Conservation (phyloP, 371 early-diverging fungal species). For the Choanephora cucurbitarum region DNA sequence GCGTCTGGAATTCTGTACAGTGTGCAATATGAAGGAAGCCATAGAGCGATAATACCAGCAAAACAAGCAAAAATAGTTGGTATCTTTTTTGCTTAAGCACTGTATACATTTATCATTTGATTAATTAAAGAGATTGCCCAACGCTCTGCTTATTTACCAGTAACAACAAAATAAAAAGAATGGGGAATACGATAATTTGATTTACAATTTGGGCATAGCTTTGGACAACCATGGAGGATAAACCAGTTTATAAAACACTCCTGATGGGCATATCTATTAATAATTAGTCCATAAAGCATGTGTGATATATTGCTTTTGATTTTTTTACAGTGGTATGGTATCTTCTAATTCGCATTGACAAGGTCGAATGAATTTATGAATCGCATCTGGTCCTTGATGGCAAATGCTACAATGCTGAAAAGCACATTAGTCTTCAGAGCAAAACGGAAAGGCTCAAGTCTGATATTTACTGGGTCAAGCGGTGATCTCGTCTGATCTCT, state of each 20-base stretch:
- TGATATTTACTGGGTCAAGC: constrained; percentile 9
- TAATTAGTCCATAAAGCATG: neutral
- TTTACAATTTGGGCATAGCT: neutral
- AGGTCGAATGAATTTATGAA: neutral
- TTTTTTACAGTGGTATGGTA: neutral
- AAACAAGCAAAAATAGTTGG: neutral
- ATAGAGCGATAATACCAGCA: neutral
- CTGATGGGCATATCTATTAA: neutral
- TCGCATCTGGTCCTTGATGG: neutral
- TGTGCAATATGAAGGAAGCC: neutral
- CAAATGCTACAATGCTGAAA: neutral
- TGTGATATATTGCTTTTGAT: no score
- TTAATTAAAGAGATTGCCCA: neutral
- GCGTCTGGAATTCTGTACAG: neutral
- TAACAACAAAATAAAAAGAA: neutral
- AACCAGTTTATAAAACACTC: neutral
- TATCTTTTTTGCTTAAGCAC: neutral
- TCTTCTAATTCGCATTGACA: neutral
- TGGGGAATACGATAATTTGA: neutral
- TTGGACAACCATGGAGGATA: neutral
- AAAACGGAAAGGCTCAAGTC: neutral
- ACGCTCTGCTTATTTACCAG: neutral
- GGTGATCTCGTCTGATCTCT: constrained; percentile 1
- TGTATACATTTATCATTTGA: neutral
- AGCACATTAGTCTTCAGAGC: neutral